Conservation (phyloP, 148 eudicot species). For the Cornus kousa region DNA sequence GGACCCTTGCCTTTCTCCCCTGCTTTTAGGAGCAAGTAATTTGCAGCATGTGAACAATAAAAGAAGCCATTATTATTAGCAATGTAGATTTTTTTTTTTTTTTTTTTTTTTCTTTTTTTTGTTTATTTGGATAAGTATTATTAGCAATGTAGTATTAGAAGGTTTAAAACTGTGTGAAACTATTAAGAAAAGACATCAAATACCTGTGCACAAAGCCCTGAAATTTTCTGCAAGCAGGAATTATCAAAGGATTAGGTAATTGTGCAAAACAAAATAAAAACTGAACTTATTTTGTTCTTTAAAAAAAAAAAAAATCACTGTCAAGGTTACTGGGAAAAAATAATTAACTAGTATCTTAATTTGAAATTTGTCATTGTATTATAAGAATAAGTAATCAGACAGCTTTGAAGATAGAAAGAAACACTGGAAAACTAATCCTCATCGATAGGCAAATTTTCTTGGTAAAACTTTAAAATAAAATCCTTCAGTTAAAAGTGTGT, state of each 20-base stretch:
- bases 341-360: not conserved
- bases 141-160: not conserved
- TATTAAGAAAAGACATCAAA: not conserved
- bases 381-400: not conserved
- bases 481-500: not conserved
- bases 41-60: not conserved
- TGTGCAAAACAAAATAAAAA: not conserved
- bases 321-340: not conserved
- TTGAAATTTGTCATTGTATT: not conserved
- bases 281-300: not conserved
- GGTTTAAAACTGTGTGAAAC: not conserved
- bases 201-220: constrained; percentile 96
- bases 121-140: no score
- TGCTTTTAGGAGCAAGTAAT: constrained; percentile 20
- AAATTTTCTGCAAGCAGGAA: constrained; percentile 71
- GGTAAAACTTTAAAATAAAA: not conserved
- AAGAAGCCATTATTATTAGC: not conserved
- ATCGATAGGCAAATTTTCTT: not conserved
- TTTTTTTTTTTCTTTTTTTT: no score
- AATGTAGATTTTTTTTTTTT: no score
- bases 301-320: not conserved
- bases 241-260: not conserved
- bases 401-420: not conserved
- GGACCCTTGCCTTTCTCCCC: constrained; percentile 69
- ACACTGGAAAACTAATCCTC: not conserved